A percentile compares a stretch with the other conserved stretches of the same genome.
phyloP scores from a whole-genome alignment of 768 basidiomycete genomes.

The Hericium alpestre region DNA sequence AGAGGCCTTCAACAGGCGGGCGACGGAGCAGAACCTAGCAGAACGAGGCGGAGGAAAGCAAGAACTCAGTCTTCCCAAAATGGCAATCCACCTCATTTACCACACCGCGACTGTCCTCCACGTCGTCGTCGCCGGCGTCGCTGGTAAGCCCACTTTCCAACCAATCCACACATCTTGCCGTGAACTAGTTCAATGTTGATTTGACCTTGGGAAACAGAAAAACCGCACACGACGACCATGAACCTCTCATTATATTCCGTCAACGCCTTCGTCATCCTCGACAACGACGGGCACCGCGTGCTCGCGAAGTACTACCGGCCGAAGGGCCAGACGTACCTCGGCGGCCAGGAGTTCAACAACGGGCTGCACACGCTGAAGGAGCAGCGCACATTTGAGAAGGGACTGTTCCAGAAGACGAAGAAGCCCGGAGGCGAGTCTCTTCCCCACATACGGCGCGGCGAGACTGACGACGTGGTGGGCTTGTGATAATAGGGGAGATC shows the following conservation, averaged over 20 bases:
- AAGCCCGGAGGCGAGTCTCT: constrained; percentile 57
- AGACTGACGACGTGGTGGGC: too few species aligned
- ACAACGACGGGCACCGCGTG: constrained; percentile 90
- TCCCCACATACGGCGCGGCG: too few species aligned
- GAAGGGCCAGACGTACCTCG: constrained; percentile 48
- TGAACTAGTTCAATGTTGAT: neutral
- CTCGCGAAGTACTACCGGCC: constrained; percentile 93
- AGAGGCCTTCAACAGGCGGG: too few species aligned
- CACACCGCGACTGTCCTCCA: too few species aligned
- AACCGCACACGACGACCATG: constrained; percentile 21
- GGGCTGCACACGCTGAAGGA: constrained; percentile 71
- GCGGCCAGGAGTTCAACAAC: constrained; percentile 33
- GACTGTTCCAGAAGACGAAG: constrained; percentile 90
- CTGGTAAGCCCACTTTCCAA: too few species aligned
- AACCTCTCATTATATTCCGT: constrained; percentile 86
- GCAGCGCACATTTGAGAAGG: constrained; percentile 92
- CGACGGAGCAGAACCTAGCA: too few species aligned
- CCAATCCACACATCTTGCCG: too few species aligned
- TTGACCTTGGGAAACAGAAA: neutral
- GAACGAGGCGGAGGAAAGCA: too few species aligned
- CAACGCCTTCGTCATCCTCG: constrained; percentile 81
- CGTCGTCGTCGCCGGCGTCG: too few species aligned
- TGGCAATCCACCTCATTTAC: too few species aligned
- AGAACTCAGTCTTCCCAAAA: too few species aligned
- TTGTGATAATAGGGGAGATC: constrained; percentile 62